A percentile compares a stretch with the other conserved stretches of the same genome.
phyloP scores from a whole-genome alignment of 2,329 filamentous ascomycete species.

The Pseudogymnoascus sp. region DNA sequence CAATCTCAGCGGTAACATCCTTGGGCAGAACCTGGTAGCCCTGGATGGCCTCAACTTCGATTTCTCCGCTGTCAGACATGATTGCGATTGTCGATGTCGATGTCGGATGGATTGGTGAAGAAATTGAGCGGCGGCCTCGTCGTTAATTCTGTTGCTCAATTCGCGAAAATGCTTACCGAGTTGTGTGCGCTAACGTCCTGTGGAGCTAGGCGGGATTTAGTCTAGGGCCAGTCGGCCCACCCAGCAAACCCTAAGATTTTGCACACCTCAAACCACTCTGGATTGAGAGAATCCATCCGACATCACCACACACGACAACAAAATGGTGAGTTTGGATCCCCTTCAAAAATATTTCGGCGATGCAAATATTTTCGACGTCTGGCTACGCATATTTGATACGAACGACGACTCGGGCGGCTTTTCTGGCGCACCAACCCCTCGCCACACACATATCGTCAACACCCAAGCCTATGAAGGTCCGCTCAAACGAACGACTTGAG shows the following conservation, averaged over 20 bases:
- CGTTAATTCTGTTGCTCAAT: conserved; percentile 10
- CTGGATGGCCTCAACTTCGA: conserved; percentile 76
- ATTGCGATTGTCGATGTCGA: conserved; percentile 36
- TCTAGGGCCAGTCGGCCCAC: conserved; percentile 6
- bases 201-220: conserved; percentile 1
- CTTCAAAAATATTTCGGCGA: conserved; percentile 2
- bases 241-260: conserved; percentile 9
- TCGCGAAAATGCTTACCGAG: conserved; percentile 9
- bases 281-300: conserved; percentile 6
- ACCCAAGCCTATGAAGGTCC: not conserved
- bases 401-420: not conserved
- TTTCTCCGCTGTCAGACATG: conserved; percentile 93
- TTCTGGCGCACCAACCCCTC: conserved; percentile 4
- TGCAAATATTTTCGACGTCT: conserved; percentile 4
- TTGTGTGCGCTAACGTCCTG: conserved; percentile 5
- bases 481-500: not conserved
- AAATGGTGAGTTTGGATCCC: conserved; percentile 8
- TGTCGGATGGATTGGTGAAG: conserved; percentile 11
- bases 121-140: conserved; percentile 10
- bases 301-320: conserved; percentile 9
- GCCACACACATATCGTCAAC: not conserved
- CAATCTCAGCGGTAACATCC: conserved; percentile 83
- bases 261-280: conserved; percentile 8
- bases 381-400: conserved; percentile 7
- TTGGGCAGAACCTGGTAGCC: conserved; percentile 81